phyloP scores from a whole-genome alignment of 768 basidiomycete genomes.

The Guyanaporus albipodus region DNA sequence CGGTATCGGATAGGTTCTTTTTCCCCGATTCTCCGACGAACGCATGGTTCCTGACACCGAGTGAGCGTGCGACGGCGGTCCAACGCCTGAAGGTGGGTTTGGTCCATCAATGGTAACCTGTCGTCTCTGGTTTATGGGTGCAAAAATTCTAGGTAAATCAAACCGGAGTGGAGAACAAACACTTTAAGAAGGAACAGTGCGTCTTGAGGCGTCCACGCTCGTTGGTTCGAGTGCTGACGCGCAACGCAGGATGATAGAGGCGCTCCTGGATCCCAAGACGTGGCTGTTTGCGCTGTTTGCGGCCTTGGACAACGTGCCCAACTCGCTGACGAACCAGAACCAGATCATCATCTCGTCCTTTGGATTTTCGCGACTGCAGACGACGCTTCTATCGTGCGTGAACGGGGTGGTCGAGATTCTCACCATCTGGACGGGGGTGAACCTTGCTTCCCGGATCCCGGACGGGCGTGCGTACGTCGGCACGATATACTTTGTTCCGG shows the following conservation, averaged over 20 bases:
- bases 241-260: slow-evolving; percentile 56
- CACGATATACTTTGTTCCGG: slow-evolving; percentile 59
- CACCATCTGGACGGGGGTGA: slow-evolving; percentile 66
- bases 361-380: slow-evolving; percentile 60
- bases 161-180: slow-evolving; percentile 79
- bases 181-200: slow-evolving; percentile 76
- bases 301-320: slow-evolving; percentile 58
- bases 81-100: slow-evolving; percentile 56
- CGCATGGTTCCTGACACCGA: slow-evolving; percentile 67
- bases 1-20: slow-evolving; percentile 41
- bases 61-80: slow-evolving; percentile 62
- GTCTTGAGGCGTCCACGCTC: slow-evolving; percentile 21
- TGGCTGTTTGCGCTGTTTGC: slow-evolving; percentile 74
- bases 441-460: slow-evolving; percentile 48
- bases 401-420: slow-evolving; percentile 63
- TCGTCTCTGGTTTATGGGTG: not conserved
- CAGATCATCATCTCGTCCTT: slow-evolving; percentile 63
- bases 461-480: slow-evolving; percentile 64
- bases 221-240: not conserved
- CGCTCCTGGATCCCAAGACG: slow-evolving; percentile 64
- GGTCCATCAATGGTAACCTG: not conserved
- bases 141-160: slow-evolving; percentile 53
- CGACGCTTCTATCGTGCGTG: slow-evolving; percentile 66
- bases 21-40: slow-evolving; percentile 75
- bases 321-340: slow-evolving; percentile 62